These are phyloP conservation scores for Wickerhamiella pararugosa DNA, from an alignment of 1,139 yeast genomes.

Conservation along the genomic window DNA sequence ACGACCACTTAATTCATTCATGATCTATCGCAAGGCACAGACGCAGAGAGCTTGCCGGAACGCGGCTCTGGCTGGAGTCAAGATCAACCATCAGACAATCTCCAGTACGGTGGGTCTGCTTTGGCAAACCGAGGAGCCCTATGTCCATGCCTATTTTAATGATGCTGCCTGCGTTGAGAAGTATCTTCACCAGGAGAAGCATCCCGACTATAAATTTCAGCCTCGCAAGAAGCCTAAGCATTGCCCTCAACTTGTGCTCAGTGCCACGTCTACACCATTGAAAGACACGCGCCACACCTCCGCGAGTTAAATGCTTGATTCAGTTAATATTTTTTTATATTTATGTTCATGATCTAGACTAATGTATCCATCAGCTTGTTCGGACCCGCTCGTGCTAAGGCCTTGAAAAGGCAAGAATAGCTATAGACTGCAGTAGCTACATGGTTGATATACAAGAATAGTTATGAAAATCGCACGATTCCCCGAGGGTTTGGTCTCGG, in stretches of 20 bases:
- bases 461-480: too few species aligned
- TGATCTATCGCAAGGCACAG: slow-evolving; percentile 34
- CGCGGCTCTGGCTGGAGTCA: slow-evolving; percentile 26
- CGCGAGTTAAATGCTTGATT: too few species aligned
- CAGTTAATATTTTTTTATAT: too few species aligned
- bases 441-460: too few species aligned
- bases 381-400: too few species aligned
- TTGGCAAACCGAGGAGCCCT: slow-evolving; percentile 32
- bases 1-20: slow-evolving; percentile 36
- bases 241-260: not conserved
- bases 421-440: too few species aligned
- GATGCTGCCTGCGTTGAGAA: slow-evolving; percentile 30
- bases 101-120: slow-evolving; percentile 32
- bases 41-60: slow-evolving; percentile 31
- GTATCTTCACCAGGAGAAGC: slow-evolving; percentile 28
- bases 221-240: slow-evolving; percentile 21
- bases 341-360: too few species aligned
- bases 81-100: slow-evolving; percentile 29
- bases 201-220: slow-evolving; percentile 33
- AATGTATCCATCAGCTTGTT: too few species aligned
- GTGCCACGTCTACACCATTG: not conserved
- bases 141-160: slow-evolving; percentile 28
- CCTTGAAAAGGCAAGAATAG: too few species aligned
- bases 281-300: too few species aligned
- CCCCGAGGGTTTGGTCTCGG: too few species aligned